Conservation (phyloP, 2,329 filamentous ascomycete species). For the Colletotrichum phormii region DNA sequence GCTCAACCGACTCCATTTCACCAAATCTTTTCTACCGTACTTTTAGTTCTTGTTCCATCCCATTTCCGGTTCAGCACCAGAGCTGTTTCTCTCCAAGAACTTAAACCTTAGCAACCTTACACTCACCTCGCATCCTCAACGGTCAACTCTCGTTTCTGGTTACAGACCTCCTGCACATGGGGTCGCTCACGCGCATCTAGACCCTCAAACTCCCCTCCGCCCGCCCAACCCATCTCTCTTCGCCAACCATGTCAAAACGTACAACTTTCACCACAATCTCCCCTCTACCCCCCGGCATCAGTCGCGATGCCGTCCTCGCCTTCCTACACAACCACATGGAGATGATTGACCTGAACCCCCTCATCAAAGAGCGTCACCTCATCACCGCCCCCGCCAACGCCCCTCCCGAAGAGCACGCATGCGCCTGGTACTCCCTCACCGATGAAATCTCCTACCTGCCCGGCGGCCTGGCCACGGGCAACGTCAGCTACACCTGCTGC, state of each 20-base stretch:
- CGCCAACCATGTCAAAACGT: conserved; percentile 72
- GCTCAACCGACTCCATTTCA: background rate
- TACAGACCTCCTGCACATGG: background rate
- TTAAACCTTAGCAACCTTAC: conserved; percentile 13
- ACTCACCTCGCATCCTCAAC: conserved; percentile 12
- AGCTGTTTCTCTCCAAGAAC: background rate
- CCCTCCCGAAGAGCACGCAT: conserved; percentile 76
- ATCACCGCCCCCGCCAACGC: conserved; percentile 77
- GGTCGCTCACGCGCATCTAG: background rate
- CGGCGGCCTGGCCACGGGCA: conserved; percentile 71
- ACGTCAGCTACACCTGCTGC: conserved; percentile 82
- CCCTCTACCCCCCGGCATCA: conserved; percentile 76
- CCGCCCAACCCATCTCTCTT: background rate
- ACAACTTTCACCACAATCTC: conserved; percentile 82
- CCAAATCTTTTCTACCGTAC: background rate
- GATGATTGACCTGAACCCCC: conserved; percentile 90
- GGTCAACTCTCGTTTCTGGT: background rate
- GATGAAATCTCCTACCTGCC: conserved; percentile 83
- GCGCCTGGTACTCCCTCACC: conserved; percentile 82
- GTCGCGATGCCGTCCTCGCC: conserved; percentile 76
- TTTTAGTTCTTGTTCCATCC: conserved; percentile 15
- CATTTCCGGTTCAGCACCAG: background rate
- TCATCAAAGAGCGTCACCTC: conserved; percentile 77
- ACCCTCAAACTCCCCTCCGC: background rate
- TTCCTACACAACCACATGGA: conserved; percentile 82